A percentile compares a stretch with the other conserved stretches of the same genome.
phyloP scores from a whole-genome alignment of 139 green algal genomes.

The Chlamydomonas incerta region DNA sequence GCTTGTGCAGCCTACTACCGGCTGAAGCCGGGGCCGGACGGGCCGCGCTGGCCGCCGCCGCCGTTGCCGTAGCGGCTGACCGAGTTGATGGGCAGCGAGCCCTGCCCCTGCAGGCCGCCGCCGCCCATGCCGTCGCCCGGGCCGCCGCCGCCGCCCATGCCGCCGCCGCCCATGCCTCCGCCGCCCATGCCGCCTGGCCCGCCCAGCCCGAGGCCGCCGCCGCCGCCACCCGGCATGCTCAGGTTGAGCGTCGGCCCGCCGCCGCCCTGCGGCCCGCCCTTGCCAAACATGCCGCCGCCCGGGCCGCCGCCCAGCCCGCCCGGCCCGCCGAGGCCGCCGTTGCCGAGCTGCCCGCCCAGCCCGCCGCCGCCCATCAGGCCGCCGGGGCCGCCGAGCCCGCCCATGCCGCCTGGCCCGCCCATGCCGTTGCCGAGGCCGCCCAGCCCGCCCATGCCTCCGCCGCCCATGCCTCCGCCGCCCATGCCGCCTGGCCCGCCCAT shows the following conservation, averaged over 20 bases:
- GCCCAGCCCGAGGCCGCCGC: background rate
- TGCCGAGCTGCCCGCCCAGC: background rate
- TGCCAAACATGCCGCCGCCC: background rate
- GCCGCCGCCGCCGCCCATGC: background rate
- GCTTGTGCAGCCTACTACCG: background rate
- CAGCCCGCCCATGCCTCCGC: background rate
- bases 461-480: background rate
- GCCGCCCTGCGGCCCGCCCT: background rate
- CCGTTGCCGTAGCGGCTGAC: constrained; percentile 34
- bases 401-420: background rate
- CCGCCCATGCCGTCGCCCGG: background rate
- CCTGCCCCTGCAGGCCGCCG: constrained; percentile 14
- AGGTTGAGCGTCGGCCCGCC: constrained; percentile 32
- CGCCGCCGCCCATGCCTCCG: constrained; percentile 9
- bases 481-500: background rate
- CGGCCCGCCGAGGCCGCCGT: background rate
- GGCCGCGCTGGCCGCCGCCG: background rate
- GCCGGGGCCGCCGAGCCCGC: background rate
- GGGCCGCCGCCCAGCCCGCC: too few species aligned
- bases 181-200: background rate
- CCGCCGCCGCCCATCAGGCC: background rate
- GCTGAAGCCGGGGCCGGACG: background rate
- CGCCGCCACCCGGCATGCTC: constrained; percentile 19
- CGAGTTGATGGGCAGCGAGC: background rate
- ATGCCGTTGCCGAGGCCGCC: background rate